phyloP scores from a whole-genome alignment of 441 rosid species.

The Eruca vesicaria region DNA sequence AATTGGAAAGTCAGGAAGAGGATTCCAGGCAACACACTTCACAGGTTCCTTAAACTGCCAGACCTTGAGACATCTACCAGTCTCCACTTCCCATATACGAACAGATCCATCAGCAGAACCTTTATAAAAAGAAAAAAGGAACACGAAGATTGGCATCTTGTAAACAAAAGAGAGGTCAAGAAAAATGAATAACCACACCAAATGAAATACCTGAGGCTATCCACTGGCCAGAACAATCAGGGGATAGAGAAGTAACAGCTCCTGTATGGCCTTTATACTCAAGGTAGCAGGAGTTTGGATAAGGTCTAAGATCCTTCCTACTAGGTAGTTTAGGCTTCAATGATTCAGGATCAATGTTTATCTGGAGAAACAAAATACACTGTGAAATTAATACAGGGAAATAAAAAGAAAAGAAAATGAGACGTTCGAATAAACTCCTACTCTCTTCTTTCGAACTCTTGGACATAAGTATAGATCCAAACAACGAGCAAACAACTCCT shows the following conservation, averaged over 20 bases:
- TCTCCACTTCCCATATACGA: slow-evolving; percentile 93
- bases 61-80: slow-evolving; percentile 73
- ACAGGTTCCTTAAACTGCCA: slow-evolving; percentile 76
- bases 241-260: slow-evolving; percentile 71
- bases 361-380: slow-evolving; percentile 42
- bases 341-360: slow-evolving; percentile 87
- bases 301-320: slow-evolving; percentile 87
- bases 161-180: neutral
- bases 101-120: slow-evolving; percentile 90
- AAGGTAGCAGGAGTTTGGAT: slow-evolving; percentile 67
- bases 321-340: slow-evolving; percentile 92
- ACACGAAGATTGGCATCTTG: slow-evolving; percentile 5
- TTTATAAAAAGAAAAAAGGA: slow-evolving; percentile 10
- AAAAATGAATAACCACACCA: neutral
- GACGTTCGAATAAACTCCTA: slow-evolving; percentile 29
- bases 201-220: slow-evolving; percentile 71
- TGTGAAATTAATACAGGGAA: slow-evolving; percentile 1
- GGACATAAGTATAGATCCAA: slow-evolving; percentile 94
- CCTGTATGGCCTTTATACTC: slow-evolving; percentile 92
- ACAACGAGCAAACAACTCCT: slow-evolving; percentile 84
- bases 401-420: neutral
- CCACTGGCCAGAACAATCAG: slow-evolving; percentile 86
- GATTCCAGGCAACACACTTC: slow-evolving; percentile 83
- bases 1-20: slow-evolving; percentile 70
- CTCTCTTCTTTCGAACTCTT: slow-evolving; percentile 92